Evolutionary conservation across 2,329 filamentous ascomycete genomes (phyloP).

Genomic region (Cladosporium sp.): DNA sequence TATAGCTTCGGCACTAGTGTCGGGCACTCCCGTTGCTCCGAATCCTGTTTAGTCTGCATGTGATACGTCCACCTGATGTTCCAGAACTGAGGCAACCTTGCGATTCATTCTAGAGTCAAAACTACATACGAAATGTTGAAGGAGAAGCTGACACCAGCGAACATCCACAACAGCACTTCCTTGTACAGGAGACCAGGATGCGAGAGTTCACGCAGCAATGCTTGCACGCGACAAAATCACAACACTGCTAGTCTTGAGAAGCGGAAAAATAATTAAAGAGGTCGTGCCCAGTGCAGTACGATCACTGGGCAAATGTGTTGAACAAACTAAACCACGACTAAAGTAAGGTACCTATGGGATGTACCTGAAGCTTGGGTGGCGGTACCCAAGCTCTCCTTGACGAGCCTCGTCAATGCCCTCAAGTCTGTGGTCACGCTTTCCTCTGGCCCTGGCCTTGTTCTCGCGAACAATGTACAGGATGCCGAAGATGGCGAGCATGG

Average conservation of each 20-base stretch:
- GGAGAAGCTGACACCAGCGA: background rate
- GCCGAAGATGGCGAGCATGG: conserved; percentile 51
- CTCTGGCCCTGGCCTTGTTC: conserved; percentile 52
- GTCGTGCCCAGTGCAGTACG: conserved; percentile 9
- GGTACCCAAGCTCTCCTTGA: conserved; percentile 53
- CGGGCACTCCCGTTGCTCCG: background rate
- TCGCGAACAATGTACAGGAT: conserved; percentile 58
- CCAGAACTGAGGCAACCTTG: background rate
- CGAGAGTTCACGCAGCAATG: background rate
- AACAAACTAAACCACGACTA: conserved; percentile 15
- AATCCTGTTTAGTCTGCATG: background rate
- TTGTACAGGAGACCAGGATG: background rate
- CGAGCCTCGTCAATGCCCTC: conserved; percentile 53
- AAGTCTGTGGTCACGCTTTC: conserved; percentile 53
- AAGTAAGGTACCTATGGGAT: conserved; percentile 45
- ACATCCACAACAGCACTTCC: background rate
- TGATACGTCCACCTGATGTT: background rate
- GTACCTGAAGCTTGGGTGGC: conserved; percentile 59
- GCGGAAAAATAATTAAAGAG: background rate
- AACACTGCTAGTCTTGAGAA: background rate
- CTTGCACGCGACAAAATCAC: background rate
- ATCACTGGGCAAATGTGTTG: conserved; percentile 12
- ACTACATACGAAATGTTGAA: background rate
- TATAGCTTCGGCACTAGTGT: conserved; percentile 11
- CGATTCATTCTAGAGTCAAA: background rate